Conservation (phyloP, 352 stramenopile genomes). For the Phytophthora hybrid region DNA sequence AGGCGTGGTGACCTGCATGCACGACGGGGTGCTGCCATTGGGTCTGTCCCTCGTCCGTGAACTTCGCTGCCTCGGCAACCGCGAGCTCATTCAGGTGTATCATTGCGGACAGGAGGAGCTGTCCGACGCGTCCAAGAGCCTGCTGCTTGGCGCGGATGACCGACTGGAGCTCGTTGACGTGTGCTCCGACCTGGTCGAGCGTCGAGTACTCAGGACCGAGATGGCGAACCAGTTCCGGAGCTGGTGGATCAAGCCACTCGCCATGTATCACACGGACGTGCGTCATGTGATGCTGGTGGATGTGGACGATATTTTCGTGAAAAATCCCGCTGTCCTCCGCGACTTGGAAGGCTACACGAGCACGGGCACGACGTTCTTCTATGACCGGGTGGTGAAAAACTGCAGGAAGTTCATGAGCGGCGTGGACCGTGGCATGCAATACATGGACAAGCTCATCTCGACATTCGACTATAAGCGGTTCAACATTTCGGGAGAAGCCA, state of each 20-base stretch:
- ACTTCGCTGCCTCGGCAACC: slow-evolving; percentile 48
- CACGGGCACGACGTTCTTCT: slow-evolving; percentile 44
- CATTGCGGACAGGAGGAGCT: slow-evolving; percentile 49
- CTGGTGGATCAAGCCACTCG: slow-evolving; percentile 51
- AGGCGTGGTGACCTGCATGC: slow-evolving; percentile 48
- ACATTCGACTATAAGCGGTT: slow-evolving; percentile 68
- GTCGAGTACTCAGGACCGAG: slow-evolving; percentile 20
- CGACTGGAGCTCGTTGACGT: slow-evolving; percentile 48
- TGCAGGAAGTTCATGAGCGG: slow-evolving; percentile 60
- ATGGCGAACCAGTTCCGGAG: slow-evolving; percentile 33
- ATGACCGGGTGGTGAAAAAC: slow-evolving; percentile 62
- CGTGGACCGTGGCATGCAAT: slow-evolving; percentile 39
- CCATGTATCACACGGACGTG: slow-evolving; percentile 38
- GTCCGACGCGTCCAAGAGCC: slow-evolving; percentile 28
- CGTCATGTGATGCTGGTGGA: slow-evolving; percentile 38
- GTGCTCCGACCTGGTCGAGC: slow-evolving; percentile 40
- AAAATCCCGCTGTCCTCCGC: slow-evolving; percentile 50
- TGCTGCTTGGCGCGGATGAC: slow-evolving; percentile 29
- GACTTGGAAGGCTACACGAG: slow-evolving; percentile 45
- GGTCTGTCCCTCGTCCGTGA: slow-evolving; percentile 51
- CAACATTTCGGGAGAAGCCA: slow-evolving; percentile 26
- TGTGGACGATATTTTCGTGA: slow-evolving; percentile 45
- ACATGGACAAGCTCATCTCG: slow-evolving; percentile 53
- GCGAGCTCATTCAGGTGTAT: slow-evolving; percentile 49
- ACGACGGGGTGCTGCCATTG: slow-evolving; percentile 42